Percentiles rank a stretch among this genome's conserved stretches.
phyloP scores from a whole-genome alignment of 2,329 filamentous ascomycete genomes.

The Sarocladiaceae sp. region DNA sequence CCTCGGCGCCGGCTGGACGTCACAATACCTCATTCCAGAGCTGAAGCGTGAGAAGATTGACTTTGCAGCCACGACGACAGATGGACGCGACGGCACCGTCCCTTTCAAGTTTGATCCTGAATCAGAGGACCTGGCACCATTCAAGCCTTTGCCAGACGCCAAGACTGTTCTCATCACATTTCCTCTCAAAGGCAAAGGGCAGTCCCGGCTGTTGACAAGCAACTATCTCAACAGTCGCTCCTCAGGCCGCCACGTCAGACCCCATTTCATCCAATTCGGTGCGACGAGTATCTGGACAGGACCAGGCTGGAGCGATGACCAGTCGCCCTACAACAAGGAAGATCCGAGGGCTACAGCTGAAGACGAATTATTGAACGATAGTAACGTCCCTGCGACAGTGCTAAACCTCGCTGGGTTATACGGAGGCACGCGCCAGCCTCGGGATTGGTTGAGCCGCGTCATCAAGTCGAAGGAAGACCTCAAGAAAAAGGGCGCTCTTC shows the following conservation, averaged over 20 bases:
- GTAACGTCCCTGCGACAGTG: neutral
- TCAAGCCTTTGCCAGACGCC: conserved; percentile 2
- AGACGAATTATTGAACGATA: neutral
- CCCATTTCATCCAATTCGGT: neutral
- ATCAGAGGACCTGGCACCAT: conserved; percentile 6
- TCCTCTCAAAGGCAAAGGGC: conserved; percentile 1
- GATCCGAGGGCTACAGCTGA: neutral
- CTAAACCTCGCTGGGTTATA: conserved; percentile 2
- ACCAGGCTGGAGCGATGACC: conserved; percentile 2
- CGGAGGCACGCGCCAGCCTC: conserved; percentile 2
- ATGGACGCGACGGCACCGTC: conserved; percentile 8
- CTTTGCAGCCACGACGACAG: conserved; percentile 7
- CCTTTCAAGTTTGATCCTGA: conserved; percentile 8
- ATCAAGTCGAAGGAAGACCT: conserved; percentile 3
- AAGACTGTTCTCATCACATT: neutral
- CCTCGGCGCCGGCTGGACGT: conserved; percentile 4
- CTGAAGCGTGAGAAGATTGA: neutral
- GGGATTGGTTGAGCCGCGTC: neutral
- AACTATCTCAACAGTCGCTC: conserved; percentile 7
- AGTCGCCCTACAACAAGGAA: conserved; percentile 1
- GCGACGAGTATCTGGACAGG: conserved; percentile 4
- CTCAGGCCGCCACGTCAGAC: neutral
- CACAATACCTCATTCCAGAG: conserved; percentile 5
- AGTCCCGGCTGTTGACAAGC: neutral
- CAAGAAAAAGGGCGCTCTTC: conserved; percentile 1